Base-by-base conservation (phyloP, 306 rosid genomes). In the Hylodesmum podocarpum region DNA sequence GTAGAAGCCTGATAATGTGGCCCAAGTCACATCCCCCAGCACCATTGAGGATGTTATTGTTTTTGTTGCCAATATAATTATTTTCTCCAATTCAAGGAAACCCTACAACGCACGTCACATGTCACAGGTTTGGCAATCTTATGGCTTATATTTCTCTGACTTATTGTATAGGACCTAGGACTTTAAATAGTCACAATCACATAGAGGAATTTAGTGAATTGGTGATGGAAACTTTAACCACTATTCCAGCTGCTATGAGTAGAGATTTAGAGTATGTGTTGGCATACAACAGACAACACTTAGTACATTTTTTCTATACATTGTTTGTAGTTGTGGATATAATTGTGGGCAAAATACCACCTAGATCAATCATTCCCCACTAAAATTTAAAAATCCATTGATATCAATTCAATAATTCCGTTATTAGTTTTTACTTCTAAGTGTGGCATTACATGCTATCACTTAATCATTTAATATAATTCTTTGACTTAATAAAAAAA, bases 371-470 rank as follows among this genome's bases (percentile, higher is more conserved):
- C 34, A 29, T 59, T 61, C 57, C 28, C 47, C 9, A 62, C 24
- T 14, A 7, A 47, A 24, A 79, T 8, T 21, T 72, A 44, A 18
- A 69, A 66, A 40, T 28, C 14, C 13, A 25, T 47, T 8, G 39
- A 65, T n/a, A 70, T 44, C 54, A 59, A 44, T 50, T 74, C 61
- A 55, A 4, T n/a, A 55, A 80, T 44, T 33, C 55, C 16, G 13
- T 49, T 49, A 49, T 19, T 16, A 6, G 12, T 49, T 6, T 47
- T 47, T 47, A 21, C 22, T 47, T 8, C 12, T 39, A 39, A 8
- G 44, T 39, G 44, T 9, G 11, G 2, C 44, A 46, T n/a, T 33
- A 15, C 8, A 9, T 46, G 21, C 53, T 46, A n/a, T 46, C 22
- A 15, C 8, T 51, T 51, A 8, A 14, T 44, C 50, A 4, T 44